Evolutionary conservation across 2,329 filamentous ascomycete species (phyloP).

Genomic region (Trichoderma breve): DNA sequence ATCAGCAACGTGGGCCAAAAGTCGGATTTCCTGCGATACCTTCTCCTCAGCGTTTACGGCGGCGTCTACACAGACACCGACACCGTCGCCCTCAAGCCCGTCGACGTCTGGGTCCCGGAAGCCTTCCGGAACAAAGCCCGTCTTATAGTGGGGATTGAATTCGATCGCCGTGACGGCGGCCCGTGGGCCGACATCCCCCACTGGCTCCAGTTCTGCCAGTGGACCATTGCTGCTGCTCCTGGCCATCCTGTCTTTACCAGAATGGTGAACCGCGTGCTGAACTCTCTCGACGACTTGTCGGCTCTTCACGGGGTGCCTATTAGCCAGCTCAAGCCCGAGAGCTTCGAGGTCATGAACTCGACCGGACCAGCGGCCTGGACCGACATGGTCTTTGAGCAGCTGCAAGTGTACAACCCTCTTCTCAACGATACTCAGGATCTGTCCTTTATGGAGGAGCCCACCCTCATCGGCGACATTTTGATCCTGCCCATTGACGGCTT

Average conservation of each 20-base stretch:
- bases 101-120: slow-evolving; percentile 36
- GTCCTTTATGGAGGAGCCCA: slow-evolving; percentile 21
- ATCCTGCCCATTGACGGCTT: slow-evolving; percentile 31
- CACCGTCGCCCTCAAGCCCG: slow-evolving; percentile 52
- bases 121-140: neutral
- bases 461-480: slow-evolving; percentile 25
- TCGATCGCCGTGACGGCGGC: slow-evolving; percentile 29
- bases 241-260: slow-evolving; percentile 32
- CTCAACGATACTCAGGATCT: slow-evolving; percentile 19
- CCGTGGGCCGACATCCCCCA: slow-evolving; percentile 32
- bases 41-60: slow-evolving; percentile 31
- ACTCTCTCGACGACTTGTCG: slow-evolving; percentile 24
- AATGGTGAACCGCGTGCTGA: slow-evolving; percentile 23
- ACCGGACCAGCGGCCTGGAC: slow-evolving; percentile 24
- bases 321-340: neutral
- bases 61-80: slow-evolving; percentile 60
- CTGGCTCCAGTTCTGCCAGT: slow-evolving; percentile 36
- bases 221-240: slow-evolving; percentile 36
- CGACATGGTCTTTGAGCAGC: slow-evolving; percentile 20
- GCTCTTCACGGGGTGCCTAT: neutral
- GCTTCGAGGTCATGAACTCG: slow-evolving; percentile 21
- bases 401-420: slow-evolving; percentile 18
- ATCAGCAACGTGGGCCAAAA: slow-evolving; percentile 28
- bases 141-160: slow-evolving; percentile 33
- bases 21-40: slow-evolving; percentile 32